Evolutionary conservation across 208 protist genomes (phyloP).

Genomic region (Acanthamoeba polyphaga): DNA sequence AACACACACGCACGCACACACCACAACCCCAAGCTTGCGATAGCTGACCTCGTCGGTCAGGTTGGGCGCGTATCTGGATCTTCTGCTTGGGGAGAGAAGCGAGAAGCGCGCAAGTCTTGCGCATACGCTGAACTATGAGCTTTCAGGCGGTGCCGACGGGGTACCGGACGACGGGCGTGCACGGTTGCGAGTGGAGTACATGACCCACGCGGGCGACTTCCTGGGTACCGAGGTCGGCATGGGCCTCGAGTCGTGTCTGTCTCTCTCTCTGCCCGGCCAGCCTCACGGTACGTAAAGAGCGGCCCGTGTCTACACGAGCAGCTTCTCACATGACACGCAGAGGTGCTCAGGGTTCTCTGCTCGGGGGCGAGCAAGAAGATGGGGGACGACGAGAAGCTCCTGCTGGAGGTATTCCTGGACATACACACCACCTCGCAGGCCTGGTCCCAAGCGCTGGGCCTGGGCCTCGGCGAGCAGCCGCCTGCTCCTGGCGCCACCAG

Average conservation of each 20-base stretch:
- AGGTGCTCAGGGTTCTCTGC: neutral
- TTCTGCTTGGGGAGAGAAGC: neutral
- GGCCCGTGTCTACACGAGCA: too few relatives aligned
- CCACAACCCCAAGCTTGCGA: neutral
- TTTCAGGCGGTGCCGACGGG: too few relatives aligned
- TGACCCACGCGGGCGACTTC: neutral
- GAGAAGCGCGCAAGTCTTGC: neutral
- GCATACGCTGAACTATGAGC: neutral
- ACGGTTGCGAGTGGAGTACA: neutral
- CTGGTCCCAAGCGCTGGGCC: neutral
- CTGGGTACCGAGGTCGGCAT: neutral
- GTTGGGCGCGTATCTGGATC: neutral
- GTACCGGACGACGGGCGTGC: neutral
- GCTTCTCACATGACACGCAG: too few relatives aligned
- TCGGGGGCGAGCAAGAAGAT: too few relatives aligned
- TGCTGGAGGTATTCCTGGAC: too few relatives aligned
- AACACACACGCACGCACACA: neutral
- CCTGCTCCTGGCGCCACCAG: neutral
- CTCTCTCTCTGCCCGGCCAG: neutral
- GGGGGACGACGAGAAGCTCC: too few relatives aligned
- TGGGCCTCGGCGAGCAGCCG: neutral
- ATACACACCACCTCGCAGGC: neutral
- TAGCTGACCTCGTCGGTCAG: neutral
- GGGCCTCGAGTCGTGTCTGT: neutral
- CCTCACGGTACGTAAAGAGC: neutral